phyloP scores from a whole-genome alignment of 306 rosid genomes.

The Comarum palustre region DNA sequence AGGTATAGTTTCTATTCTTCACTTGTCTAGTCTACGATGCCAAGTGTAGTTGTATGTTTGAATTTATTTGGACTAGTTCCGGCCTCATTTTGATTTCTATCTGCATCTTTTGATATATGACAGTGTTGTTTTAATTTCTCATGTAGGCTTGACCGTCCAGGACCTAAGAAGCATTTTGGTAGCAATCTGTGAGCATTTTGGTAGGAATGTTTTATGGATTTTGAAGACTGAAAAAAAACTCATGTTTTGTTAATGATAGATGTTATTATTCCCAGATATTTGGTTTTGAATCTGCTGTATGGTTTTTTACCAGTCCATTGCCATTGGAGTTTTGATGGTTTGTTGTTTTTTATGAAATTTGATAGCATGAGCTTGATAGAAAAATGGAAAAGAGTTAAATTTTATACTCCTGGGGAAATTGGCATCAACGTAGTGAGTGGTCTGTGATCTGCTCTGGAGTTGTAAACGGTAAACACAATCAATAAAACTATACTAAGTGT shows the following conservation, averaged over 20 bases:
- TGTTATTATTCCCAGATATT: background rate
- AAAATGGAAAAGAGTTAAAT: background rate
- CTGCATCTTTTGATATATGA: no score
- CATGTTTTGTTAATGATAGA: background rate
- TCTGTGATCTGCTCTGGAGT: no score
- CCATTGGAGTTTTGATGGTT: background rate
- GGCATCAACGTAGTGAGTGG: no score
- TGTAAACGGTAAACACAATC: no score
- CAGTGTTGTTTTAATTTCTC: background rate
- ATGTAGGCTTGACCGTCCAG: constrained; percentile 80
- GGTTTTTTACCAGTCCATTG: background rate
- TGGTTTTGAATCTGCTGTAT: background rate
- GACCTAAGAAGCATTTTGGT: constrained; percentile 48
- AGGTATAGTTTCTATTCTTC: constrained; percentile 33
- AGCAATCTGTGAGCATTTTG: constrained; percentile 1
- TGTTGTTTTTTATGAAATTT: background rate
- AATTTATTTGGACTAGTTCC: background rate
- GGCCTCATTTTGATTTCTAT: background rate
- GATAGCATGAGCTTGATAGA: background rate
- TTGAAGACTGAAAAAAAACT: background rate
- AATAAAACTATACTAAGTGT: no score
- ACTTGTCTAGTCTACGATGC: background rate
- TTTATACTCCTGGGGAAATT: no score
- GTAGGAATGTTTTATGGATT: background rate
- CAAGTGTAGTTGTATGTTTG: background rate